Percentiles rank a stretch among this genome's conserved stretches.
phyloP scores from a whole-genome alignment of 23 red algal genomes.

The Gracilaria domingensis region DNA sequence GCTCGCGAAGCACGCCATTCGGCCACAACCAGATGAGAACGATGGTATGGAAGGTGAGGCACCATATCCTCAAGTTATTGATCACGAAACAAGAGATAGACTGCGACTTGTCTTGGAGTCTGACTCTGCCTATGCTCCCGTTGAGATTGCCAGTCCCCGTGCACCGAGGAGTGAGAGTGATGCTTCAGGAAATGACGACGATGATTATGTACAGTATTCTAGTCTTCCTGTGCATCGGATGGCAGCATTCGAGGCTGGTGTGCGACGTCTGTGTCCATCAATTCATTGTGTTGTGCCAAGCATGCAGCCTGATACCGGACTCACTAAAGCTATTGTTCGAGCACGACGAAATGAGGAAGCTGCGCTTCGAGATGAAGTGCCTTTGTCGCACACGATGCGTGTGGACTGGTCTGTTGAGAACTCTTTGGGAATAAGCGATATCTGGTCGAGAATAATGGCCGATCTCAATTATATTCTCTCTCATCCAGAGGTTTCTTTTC shows the following conservation, averaged over 20 bases:
- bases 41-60: neutral
- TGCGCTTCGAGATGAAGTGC: constrained; percentile 2
- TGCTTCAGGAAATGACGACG: neutral
- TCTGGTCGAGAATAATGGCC: constrained; percentile 64
- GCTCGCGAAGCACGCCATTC: neutral
- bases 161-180: neutral
- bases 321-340: neutral
- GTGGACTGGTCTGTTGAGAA: constrained; percentile 29
- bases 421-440: neutral
- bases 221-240: neutral
- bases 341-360: neutral
- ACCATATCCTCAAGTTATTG: neutral
- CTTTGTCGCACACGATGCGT: constrained; percentile 58
- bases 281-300: constrained; percentile 12
- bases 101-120: neutral
- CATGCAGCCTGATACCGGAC: neutral
- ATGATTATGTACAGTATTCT: constrained; percentile 2
- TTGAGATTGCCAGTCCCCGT: neutral
- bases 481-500: constrained; percentile 69
- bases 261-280: neutral
- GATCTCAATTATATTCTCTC: constrained; percentile 86
- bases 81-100: neutral
- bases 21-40: neutral
- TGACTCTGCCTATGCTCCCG: neutral
- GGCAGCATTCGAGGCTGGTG: constrained; percentile 32